Base-by-base conservation (phyloP, 2,329 filamentous ascomycete genomes). In the Rhexocercosporidium sp. region DNA sequence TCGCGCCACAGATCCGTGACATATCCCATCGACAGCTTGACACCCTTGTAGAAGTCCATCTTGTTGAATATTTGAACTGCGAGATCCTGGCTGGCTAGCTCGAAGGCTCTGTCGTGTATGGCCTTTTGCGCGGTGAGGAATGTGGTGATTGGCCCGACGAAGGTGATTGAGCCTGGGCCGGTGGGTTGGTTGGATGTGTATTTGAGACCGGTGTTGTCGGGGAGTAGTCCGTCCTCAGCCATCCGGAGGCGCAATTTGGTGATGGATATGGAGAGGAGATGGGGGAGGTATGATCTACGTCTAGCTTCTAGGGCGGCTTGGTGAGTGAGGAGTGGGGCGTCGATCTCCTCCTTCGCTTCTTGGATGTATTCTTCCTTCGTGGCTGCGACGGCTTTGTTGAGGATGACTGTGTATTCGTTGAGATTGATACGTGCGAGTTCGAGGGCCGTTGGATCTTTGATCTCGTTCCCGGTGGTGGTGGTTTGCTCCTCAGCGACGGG, bases 151-250 rank as follows among this genome's bases (percentile, higher is more conserved):
- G 34, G 54, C 2, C 60, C 60, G 25, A 53, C 34, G 47, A 62
- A 54, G 3, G 47, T 62, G 31, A 62, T 37, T 5, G 20, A 25
- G 22, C 47, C 46, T 37, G 60, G 60, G 14, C 60, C 60, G 31
- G 22, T 11, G 14, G 47, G 34, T 6, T 22, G 20, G 34, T 8
- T 53, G 11, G 60, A 22, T 20, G 29, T 37, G 60, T 53, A 62
- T 20, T n/a, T 11, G 5, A 54, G 7, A 2, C 37, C 37, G 14
- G n/a, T 29, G 1, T 27, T 20, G 34, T 54, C 34, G 46, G 47
- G 3, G 8, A 44, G 3, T 7, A 54, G 49, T 14, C 61, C 37
- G 8, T 54, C 61, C 3, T 41, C 5, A 18, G 20, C 25, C 47
- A 63, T 56, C 3, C 47, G 61, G 25, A 54, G 49, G 31, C 22